Evolutionary conservation across 805 yeast genomes (phyloP).

Genomic region (Nematodospora valgi): DNA sequence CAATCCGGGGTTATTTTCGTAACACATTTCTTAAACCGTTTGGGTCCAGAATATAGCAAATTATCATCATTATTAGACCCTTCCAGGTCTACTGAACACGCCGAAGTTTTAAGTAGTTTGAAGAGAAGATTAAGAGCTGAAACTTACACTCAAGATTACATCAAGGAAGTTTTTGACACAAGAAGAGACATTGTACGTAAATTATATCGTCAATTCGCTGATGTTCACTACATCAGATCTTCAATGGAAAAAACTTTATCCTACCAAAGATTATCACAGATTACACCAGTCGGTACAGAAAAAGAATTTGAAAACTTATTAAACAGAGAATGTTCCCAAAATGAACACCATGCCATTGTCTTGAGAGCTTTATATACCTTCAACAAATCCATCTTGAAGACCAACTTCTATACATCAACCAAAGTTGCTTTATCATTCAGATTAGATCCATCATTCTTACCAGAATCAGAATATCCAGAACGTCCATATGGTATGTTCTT

Average conservation of each 20-base stretch:
- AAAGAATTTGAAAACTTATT: constrained; percentile 71
- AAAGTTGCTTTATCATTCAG: constrained; percentile 95
- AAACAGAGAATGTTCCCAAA: constrained; percentile 69
- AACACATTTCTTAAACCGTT: constrained; percentile 89
- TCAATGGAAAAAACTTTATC: constrained; percentile 76
- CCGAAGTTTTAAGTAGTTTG: constrained; percentile 73
- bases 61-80: constrained; percentile 63
- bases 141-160: constrained; percentile 84
- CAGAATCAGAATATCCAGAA: constrained; percentile 83
- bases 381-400: constrained; percentile 84
- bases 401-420: constrained; percentile 90
- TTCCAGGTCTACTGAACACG: constrained; percentile 57
- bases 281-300: constrained; percentile 70
- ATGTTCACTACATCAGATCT: constrained; percentile 75
- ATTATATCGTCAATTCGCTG: constrained; percentile 88
- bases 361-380: constrained; percentile 78
- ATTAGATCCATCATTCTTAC: constrained; percentile 81
- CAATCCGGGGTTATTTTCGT: constrained; percentile 92
- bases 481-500: constrained; percentile 93
- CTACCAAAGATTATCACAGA: constrained; percentile 78
- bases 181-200: constrained; percentile 73
- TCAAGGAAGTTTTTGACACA: constrained; percentile 68
- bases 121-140: constrained; percentile 90
- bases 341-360: constrained; percentile 74
- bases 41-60: constrained; percentile 84